Evolutionary conservation across 148 eudicot species (phyloP).

Genomic region (Diospyros kaki): DNA sequence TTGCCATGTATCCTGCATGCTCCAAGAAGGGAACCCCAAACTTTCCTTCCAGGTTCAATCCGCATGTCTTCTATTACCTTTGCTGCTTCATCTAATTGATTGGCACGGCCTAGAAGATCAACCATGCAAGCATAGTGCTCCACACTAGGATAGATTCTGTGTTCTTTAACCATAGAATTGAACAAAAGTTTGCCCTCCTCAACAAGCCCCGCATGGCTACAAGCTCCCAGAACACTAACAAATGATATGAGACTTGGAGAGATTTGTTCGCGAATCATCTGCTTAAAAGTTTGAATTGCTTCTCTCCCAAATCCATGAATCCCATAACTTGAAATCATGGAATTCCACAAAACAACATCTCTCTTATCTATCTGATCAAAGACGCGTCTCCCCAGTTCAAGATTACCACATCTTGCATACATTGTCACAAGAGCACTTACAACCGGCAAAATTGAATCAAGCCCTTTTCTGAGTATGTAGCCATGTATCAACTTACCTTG

Average conservation of each 20-base stretch:
- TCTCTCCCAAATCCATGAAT: constrained; percentile 69
- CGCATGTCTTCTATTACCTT: constrained; percentile 59
- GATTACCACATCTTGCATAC: constrained; percentile 83
- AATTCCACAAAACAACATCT: constrained; percentile 90
- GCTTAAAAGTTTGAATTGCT: constrained; percentile 54
- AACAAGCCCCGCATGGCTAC: constrained; percentile 88
- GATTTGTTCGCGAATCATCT: constrained; percentile 57
- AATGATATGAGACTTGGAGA: constrained; percentile 72
- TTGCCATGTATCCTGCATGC: constrained; percentile 90
- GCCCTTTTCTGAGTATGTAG: constrained; percentile 65
- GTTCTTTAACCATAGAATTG: constrained; percentile 52
- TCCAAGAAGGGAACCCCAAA: constrained; percentile 94
- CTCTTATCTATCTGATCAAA: constrained; percentile 71
- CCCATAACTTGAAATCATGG: constrained; percentile 89
- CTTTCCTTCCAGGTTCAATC: constrained; percentile 69
- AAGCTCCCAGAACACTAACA: constrained; percentile 80
- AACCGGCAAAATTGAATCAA: constrained; percentile 76
- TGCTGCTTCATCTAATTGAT: constrained; percentile 71
- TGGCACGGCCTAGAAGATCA: constrained; percentile 95
- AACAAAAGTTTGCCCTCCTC: constrained; percentile 62
- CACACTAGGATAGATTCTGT: constrained; percentile 52
- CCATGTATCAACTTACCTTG: constrained; percentile 78
- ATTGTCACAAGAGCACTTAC: constrained; percentile 67
- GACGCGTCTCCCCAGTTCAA: constrained; percentile 45
- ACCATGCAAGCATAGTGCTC: constrained; percentile 95